Conservation (phyloP, 768 basidiomycete species). For the Amanita muscaria region DNA sequence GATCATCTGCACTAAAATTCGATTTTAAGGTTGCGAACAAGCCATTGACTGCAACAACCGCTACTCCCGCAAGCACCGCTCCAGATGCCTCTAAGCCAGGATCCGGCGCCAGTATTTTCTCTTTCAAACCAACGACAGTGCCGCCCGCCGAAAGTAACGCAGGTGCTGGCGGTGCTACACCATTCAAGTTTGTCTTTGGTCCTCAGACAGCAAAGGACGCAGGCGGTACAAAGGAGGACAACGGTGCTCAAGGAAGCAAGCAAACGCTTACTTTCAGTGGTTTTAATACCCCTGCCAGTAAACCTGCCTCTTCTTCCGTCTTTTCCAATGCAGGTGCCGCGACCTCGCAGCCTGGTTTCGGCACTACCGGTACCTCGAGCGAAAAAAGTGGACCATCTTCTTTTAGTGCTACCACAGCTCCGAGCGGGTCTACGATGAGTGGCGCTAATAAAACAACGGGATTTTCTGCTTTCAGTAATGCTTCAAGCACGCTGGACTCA, state of each 20-base stretch:
- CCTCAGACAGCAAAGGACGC: background rate
- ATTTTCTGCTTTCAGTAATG: background rate
- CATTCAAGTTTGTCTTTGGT: constrained; percentile 1
- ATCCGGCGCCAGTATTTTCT: background rate
- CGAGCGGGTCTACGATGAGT: background rate
- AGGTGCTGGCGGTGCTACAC: background rate
- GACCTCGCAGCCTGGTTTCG: background rate
- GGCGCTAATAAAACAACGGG: background rate
- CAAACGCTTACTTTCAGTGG: background rate
- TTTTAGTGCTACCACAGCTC: background rate
- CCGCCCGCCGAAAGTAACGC: background rate
- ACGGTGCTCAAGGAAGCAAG: background rate
- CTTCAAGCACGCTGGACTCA: background rate
- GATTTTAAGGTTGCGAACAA: constrained; percentile 9
- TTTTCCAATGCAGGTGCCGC: too few relatives aligned
- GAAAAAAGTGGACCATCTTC: background rate
- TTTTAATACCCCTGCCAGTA: background rate
- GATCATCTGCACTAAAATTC: constrained; percentile 10
- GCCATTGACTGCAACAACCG: background rate
- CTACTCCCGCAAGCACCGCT: background rate
- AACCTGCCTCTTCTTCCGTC: too few relatives aligned
- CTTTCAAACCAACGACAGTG: background rate
- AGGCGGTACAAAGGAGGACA: background rate
- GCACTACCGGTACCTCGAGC: background rate
- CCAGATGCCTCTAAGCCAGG: background rate